Evolutionary conservation across 192 early-diverging fungal genomes (phyloP), one percentile per base, ranked within the genome.

Genomic region (Backusella circina): DNA sequence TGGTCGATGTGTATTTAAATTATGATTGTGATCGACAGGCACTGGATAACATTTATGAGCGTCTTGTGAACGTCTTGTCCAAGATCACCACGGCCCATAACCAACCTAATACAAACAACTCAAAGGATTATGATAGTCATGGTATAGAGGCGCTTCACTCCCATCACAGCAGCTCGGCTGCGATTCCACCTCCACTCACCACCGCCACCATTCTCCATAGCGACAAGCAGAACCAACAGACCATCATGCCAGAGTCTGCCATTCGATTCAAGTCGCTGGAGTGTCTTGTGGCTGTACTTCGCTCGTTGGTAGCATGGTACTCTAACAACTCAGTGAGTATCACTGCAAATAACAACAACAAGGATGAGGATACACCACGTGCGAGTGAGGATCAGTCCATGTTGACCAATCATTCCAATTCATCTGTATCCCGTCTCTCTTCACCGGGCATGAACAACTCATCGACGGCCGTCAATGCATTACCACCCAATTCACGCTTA

Each of bases 1-100:
- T 97, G 4, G 95, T 98, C 3, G 96, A 98, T 77, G 88, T 98
- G 31, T 98, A 96, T 75, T 84, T 98, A 2, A 98, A 98, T 85
- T 97, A 97, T 72, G 96, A 98, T 83, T 98, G 96, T 79, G 90
- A 94, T 69, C 80, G 88, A 50, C 91, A 95, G 76, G 90, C 93
- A 9, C 79, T 90, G 36, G 90, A 94, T 79, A 98, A 96, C 71
- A 91, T 96, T 75, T 98, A 94, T 88, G 95, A 98, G 82, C 86
- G 95, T 69, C 74, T 96, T 44, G 91, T 95, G 30, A 92, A 90
- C 73, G 88, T 91, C 12, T 70, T 93, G 15, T 83, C 88, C 30
- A 88, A 87, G 74, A 75, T 91, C 44, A 90, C 86, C n/a, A 89
- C 88, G 3, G 79, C 80, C 0, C 76, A 83, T 57, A 61, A 73